Base-by-base conservation (phyloP, 2,329 filamentous ascomycete genomes). In the Biscogniauxia mediterranea region DNA sequence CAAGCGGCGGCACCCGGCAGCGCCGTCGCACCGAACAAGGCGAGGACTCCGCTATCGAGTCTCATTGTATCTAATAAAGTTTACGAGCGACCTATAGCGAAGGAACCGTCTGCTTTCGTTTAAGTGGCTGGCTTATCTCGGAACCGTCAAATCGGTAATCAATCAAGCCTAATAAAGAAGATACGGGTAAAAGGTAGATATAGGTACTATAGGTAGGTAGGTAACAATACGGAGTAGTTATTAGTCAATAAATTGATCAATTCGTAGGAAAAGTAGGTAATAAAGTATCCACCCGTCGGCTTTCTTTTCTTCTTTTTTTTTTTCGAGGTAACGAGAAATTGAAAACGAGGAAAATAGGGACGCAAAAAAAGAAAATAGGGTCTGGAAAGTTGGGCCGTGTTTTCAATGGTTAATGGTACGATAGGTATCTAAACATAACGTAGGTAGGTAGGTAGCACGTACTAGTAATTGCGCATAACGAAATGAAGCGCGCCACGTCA, bases 1-100 rank as follows among this genome's bases (percentile, higher is more conserved):
- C 78, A 80, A 8, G 77, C 78, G 13, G 70, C 50, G 5, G 70
- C 76, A 49, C 72, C 67, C 11, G 75, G 77, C 55, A 77, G 60
- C 58, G 72, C 65, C 8, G 71, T 68, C 2, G 71, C 66, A 58
- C 75, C 70, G 20, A 75, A 11, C 17, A 46, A 60, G 21, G 69
- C 62, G 20, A 74, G 59, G 53, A 57, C 55, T 25, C 69, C 60
- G n/a, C 61, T 61, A 51, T 65, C 59, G n/a, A 74, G 55, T 55
- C 66, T 73, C 76, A 77, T 77, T 54, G 50, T 66, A 23, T 5
- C 23, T 23, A 13, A 49, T 15, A 61, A 65, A 61, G 52, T 55
- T 38, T 46, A n/a, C 38, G 28, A 32, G 28, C 28, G 28, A 32
- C 11, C 11, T 32, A 32, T 9, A 5, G 13, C 17, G 38, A 46